Base-by-base conservation (phyloP, 1,139 yeast species). In the Casaregolazyma suthepensis region DNA sequence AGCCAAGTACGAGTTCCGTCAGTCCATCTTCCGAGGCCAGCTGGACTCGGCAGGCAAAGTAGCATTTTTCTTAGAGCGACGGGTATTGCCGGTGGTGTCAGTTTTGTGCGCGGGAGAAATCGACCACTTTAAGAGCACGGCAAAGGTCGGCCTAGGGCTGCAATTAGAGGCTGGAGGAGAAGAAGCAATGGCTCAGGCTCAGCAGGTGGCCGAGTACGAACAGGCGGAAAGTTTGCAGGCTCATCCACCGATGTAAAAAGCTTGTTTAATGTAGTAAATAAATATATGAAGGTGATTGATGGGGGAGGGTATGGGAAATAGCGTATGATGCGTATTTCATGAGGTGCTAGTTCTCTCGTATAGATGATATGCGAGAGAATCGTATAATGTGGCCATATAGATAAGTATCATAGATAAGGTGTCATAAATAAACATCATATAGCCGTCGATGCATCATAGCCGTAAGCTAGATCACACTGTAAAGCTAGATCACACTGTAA, bases 1-100 rank as follows among this genome's bases (percentile, higher is more conserved):
- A 73, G 96, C 97, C 66, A 93, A 91, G 76, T 93, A 93, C 74
- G 99, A 93, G 76, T 94, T 90, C 80, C 90, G 97, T 76, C 95
- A 90, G 74, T 85, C 96, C 57, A 85, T 89, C 54, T 90, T 89
- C 82, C 85, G 99, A 74, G 98, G 98, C 66, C 96, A 91, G 73
- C 69, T 93, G 59, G 97, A 91, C 74, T 83, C 96, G 53, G 78
- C 80, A 57, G 99, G 99, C 72, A 90, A 88, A 75, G 95, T 93
- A 54, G 80, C 87, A 56, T 89, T 93, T 63, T 84, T 89, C 76
- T 78, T 93, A 70, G 99, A 93, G 76, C 90, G 90, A 78, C 85
- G 96, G 72, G 83, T 94, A 55, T 79, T 91, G 66, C 98, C 98
- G 66, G 89, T 96, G 51, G 84, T 91, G 57, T 85, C 96, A 38